Base-by-base conservation (phyloP, 306 rosid genomes). In the Lotus japonicus region DNA sequence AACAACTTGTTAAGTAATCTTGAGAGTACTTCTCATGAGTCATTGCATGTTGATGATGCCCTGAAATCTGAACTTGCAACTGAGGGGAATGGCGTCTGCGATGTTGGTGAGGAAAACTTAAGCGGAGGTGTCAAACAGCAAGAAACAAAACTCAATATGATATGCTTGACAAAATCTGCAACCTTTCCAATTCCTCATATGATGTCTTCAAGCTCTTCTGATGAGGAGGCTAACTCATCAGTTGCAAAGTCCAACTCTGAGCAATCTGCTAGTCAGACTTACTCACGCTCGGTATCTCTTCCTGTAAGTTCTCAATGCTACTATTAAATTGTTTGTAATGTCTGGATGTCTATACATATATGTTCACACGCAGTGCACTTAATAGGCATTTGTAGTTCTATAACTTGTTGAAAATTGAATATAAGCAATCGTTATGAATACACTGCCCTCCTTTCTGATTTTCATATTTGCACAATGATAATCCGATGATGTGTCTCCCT, bases 241-340 rank as follows among this genome's bases (percentile, higher is more conserved):
- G 42, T 28, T 41, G 57, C 26, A 33, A 78, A 70, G 59, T 71
- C 75, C 11, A 50, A 8, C 2, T 70, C 76, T 61, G 72, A 70
- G 70, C 83, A 83, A 43, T 66, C 78, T 65, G 39, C 43, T 17
- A 81, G 49, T 38, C 89, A 70, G 53, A 58, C 76, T 58, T 82
- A 11, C 81, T 52, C 79, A 9, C 84, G 89, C 9, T 82, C 96
- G 0, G 45, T 82, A 28, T 88, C 98, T 39, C 72, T 84, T 74
- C 96, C 96, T 9, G 97, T 94, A 81, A 88, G 97, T 73, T 67
- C 23, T 56, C 2, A 12, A 16, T 60, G 15, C 18, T 58, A 48
- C 15, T 68, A 43, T 2, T 11, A 21, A 18, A 17, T 18, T 26
- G 41, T 64, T 7, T 0, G 23, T 55, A 28, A 53, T 38, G 38